Evolutionary conservation across 805 yeast genomes (phyloP).

Genomic region (Phaffomyces opuntiae): DNA sequence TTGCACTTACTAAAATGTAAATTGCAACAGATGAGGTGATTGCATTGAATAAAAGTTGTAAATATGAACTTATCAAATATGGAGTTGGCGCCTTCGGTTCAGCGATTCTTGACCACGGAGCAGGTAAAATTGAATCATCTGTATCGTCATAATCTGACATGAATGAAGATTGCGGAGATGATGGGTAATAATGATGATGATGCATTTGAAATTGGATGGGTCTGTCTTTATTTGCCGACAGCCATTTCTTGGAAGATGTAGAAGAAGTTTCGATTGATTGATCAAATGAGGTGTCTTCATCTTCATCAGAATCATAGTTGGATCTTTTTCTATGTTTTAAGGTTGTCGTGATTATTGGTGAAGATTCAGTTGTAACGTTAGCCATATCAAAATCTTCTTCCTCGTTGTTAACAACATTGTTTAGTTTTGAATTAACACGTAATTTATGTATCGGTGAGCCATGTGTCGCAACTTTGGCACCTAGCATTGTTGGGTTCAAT

Average conservation of each 20-base stretch:
- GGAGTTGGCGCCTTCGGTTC: conserved; percentile 46
- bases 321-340: conserved; percentile 1
- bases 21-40: conserved; percentile 38
- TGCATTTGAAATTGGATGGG: conserved; percentile 30
- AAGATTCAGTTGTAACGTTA: conserved; percentile 2
- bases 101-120: conserved; percentile 51
- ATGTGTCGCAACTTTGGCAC: conserved; percentile 21
- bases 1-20: conserved; percentile 35
- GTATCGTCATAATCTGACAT: neutral
- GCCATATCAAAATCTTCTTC: neutral
- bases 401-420: neutral
- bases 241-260: neutral
- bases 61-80: conserved; percentile 52
- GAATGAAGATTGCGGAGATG: conserved; percentile 8
- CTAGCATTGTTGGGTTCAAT: conserved; percentile 20
- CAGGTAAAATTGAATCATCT: conserved; percentile 34
- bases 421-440: neutral
- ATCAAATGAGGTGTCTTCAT: neutral
- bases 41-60: conserved; percentile 49
- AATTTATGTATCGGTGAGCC: conserved; percentile 8
- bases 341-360: neutral
- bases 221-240: neutral
- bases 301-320: neutral
- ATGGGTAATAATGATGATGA: conserved; percentile 35
- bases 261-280: neutral